Base-by-base conservation (phyloP, 805 yeast genomes). In the Tanozyma kutaoensis region DNA sequence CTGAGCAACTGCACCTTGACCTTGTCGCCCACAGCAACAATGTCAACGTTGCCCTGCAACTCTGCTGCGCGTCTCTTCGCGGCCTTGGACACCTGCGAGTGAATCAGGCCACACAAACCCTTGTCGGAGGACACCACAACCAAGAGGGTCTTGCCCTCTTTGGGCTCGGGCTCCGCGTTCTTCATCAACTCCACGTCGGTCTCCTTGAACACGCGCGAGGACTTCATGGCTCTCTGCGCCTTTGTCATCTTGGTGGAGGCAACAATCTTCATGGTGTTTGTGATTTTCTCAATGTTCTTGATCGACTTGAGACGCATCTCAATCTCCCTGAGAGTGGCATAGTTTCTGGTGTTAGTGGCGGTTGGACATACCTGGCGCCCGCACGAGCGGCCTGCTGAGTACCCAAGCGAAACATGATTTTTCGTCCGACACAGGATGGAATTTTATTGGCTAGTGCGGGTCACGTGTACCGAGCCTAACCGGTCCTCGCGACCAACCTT, bases 251-350 rank as follows among this genome's bases (percentile, higher is more conserved):
- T 79, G 45, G 98, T 91, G 23, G 97, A 88, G 23, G 98, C 98
- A 49, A 91, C 98, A 62, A 91, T 78, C 71, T 86, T 91, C 97
- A 91, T 91, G 60, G 98, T 91, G 66, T 91, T 91, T 65, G 98
- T 91, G 66, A 91, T 91, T 70, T 91, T 91, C 67, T 91, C 96
- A 58, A 91, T 88, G 72, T 91, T 91, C 71, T 88, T 91, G 58
- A 91, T 91, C 40, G 96, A 84, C 69, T 91, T 91, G 55, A 91
- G 75, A 69, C 98, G 93, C 60, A 72, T 79, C 69, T 91, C 98
- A 52, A 91, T 93, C 64, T 91, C 98, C 68, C 96, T 88, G 56
- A 91, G 72, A 45, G 98, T 91, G 50, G 98, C 98, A 69, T 84
- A 88, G 69, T 76, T 76, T 78, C 95, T 81, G 37, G 14, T 15